These are phyloP conservation scores for Stenocarpella maydis DNA, from an alignment of 2,329 filamentous ascomycete species.

Conservation along the genomic window DNA sequence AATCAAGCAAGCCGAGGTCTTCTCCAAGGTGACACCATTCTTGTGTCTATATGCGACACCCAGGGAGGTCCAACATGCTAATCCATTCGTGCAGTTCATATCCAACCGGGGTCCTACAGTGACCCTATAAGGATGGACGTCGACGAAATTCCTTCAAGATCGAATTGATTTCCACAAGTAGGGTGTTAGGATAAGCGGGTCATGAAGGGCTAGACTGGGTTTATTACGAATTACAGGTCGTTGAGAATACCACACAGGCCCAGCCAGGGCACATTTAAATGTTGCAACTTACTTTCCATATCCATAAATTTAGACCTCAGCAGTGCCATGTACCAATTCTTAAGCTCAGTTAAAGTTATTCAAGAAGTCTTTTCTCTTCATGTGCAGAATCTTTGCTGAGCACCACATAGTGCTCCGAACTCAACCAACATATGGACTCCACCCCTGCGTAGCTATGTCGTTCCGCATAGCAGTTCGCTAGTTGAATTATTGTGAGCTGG, in stretches of 20 bases:
- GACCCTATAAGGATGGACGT: neutral
- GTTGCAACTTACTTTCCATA: neutral
- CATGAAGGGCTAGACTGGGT: neutral
- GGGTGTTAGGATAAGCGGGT: neutral
- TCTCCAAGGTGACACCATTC: slow-evolving; percentile 35
- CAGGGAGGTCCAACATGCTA: neutral
- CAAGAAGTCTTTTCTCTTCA: neutral
- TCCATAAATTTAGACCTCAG: neutral
- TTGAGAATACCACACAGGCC: slow-evolving; percentile 10
- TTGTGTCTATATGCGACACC: neutral
- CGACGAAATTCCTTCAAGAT: neutral
- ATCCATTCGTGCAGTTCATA: neutral
- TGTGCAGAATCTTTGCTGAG: neutral
- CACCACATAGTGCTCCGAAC: neutral
- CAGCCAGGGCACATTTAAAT: neutral
- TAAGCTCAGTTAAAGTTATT: neutral
- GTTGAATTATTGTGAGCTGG: neutral
- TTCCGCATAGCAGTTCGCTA: neutral
- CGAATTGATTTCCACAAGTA: neutral
- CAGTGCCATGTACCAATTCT: neutral
- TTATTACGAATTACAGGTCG: slow-evolving; percentile 12
- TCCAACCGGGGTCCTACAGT: neutral
- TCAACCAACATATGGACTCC: neutral
- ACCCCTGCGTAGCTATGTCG: neutral
- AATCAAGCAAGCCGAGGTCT: slow-evolving; percentile 39